Evolutionary conservation across 768 basidiomycete genomes (phyloP), one percentile per base, ranked within the genome.

Genomic region (Leccinum subgranulosum): DNA sequence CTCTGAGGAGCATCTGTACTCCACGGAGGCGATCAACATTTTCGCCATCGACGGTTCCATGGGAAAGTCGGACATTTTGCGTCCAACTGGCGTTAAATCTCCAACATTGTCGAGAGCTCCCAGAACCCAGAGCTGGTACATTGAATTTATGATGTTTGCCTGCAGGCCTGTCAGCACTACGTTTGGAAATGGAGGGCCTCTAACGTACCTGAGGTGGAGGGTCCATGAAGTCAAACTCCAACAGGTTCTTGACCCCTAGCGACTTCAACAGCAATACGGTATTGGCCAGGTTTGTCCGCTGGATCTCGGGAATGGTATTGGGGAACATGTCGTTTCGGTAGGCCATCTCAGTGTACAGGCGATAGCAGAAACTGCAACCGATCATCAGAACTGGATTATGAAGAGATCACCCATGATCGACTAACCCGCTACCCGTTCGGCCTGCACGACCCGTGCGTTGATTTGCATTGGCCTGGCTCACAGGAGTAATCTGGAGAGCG

Each of bases 211-310:
- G 94, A n/a, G 97, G 97, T 21, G 97, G 97, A n/a, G 97, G 97
- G 71, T 99, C 97, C 97, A 99, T 98, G 70, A 99, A 99, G 74
- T 98, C 96, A 68, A 98, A 99, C 74, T 99, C 96, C 21, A 99
- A 81, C 43, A 98, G 75, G 69, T 98, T 94, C 78, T 97, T 97
- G 43, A 99, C 97, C 10, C 97, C 96, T 6, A 99, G 79, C 3
- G 95, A 95, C 71, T 98, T 99, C 57, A 99, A 80, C 36, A 98
- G 74, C 21, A 98, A 74, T 0, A 98, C 97, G 0, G 96, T 99
- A 67, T 99, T 98, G 19, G 97, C 95, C 55, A 99, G 74, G 74
- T 99, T 98, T 10, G 97, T 99, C 48, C 97, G 81, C 72, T 99
- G 97, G 54, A 99, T 99, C 75, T 99, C 97, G 3, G 97, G 97